Base-by-base conservation (phyloP, 1,139 yeast genomes). In the Zygosaccharomyces sapae region DNA sequence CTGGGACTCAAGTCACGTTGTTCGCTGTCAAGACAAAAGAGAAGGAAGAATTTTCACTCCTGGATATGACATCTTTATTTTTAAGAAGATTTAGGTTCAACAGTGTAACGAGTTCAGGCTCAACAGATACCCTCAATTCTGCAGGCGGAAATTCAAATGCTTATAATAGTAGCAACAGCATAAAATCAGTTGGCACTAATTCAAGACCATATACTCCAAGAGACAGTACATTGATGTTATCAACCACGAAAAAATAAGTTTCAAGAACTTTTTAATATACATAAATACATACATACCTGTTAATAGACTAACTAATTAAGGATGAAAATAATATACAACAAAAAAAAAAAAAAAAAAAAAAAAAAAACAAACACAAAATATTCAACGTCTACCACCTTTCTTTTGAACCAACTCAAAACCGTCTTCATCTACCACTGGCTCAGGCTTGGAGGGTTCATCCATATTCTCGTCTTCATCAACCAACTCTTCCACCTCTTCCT, bases 391-490 rank as follows among this genome's bases (percentile, higher is more conserved):
- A 24, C 83, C 81, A 22, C 83, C 81, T 60, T 76, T 82, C 60
- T 76, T 81, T 59, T 83, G 88, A 7, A 90, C 97, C 52, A 89
- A 69, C 58, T 89, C 92, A 62, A 90, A 90, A 1, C 97, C 97
- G 63, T 90, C 97, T 29, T 90, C 97, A 64, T 90, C 97, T 9
- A 90, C 75, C 9, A 86, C 65, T 6, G 96, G 96, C 20, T 75
- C 62, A 10, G 48, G 45, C 8, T 41, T 43, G 10, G 42, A 41
- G 22, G 41, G 27, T 41, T 61, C 55, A 5, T 53, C 55, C 67
- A 67, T 67, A 18, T 59, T 68, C 31, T 70, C 73, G 19, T 52
- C 62, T 4, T 56, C 58, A 31, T 69, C 70, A 8, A 51, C 58
- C 1, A 62, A 65, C 2, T 61, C 68, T 1, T 59, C 67, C 2